Conservation (phyloP, 2,329 filamentous ascomycete genomes). For the Graphilbum fragrans region DNA sequence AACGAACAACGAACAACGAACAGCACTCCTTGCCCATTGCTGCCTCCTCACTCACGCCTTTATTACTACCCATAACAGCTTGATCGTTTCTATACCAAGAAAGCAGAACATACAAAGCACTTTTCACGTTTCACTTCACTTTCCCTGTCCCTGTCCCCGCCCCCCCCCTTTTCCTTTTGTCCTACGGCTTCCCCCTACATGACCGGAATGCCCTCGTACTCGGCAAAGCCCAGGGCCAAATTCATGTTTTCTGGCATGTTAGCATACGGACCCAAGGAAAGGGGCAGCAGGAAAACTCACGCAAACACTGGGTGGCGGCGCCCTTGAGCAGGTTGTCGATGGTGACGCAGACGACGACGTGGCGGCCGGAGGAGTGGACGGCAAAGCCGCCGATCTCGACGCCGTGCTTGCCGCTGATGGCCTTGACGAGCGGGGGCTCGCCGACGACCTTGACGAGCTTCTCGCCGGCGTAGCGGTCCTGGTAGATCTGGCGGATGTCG, state of each 20-base stretch:
- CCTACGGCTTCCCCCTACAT: constrained; percentile 24
- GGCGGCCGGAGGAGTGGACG: constrained; percentile 79
- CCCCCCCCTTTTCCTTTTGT: background rate
- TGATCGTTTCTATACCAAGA: background rate
- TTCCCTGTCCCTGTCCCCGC: background rate
- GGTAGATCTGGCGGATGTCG: constrained; percentile 88
- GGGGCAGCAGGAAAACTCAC: constrained; percentile 38
- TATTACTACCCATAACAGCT: background rate
- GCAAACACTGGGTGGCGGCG: constrained; percentile 82
- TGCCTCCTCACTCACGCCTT: too few relatives aligned
- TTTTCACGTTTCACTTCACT: too few relatives aligned
- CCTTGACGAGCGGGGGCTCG: constrained; percentile 75
- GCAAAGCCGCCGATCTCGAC: constrained; percentile 93
- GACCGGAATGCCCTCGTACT: constrained; percentile 74
- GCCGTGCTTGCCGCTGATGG: constrained; percentile 73
- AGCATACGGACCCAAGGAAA: background rate
- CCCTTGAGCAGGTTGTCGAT: constrained; percentile 94
- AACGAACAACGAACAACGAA: too few relatives aligned
- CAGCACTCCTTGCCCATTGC: too few relatives aligned
- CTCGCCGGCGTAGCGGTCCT: constrained; percentile 91
- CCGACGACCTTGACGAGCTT: constrained; percentile 88
- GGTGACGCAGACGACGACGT: constrained; percentile 86
- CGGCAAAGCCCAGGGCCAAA: constrained; percentile 73
- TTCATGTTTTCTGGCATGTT: constrained; percentile 71
- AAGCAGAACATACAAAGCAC: background rate